Evolutionary conservation across 78 protist genomes (phyloP).

Genomic region (Protostelium mycophagum): DNA sequence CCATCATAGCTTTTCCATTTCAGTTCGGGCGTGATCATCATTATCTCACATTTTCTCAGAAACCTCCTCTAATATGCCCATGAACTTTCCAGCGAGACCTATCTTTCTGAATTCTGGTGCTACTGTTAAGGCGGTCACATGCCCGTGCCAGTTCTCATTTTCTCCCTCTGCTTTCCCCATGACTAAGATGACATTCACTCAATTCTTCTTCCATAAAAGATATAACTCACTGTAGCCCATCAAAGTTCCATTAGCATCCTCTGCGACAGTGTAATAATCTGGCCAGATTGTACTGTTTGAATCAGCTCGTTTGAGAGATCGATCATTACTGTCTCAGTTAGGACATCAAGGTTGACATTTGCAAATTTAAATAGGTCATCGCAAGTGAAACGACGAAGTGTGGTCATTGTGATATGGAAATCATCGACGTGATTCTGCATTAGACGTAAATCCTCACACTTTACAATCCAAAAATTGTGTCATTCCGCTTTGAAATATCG

Average conservation of each 20-base stretch:
- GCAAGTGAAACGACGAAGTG: conserved; percentile 53
- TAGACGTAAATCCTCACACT: too few species aligned
- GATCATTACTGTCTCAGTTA: conserved; percentile 68
- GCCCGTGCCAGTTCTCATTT: conserved; percentile 93
- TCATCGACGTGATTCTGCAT: too few species aligned
- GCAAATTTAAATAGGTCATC: conserved; percentile 70
- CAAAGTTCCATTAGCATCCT: conserved; percentile 62
- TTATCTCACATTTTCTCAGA: conserved; percentile 68
- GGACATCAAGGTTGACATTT: conserved; percentile 71
- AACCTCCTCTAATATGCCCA: conserved; percentile 83
- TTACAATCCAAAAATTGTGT: too few species aligned
- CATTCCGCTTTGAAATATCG: too few species aligned
- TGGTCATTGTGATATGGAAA: conserved; percentile 71
- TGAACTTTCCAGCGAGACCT: conserved; percentile 79
- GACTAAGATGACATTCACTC: conserved; percentile 13
- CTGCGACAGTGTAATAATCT: conserved; percentile 63
- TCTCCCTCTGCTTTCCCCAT: conserved; percentile 88
- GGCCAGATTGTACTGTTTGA: too few species aligned
- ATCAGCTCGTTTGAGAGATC: too few species aligned
- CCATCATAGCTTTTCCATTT: conserved; percentile 62
- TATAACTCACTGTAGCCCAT: conserved; percentile 84
- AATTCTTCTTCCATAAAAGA: neutral
- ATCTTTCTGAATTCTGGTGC: conserved; percentile 89
- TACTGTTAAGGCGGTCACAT: conserved; percentile 96
- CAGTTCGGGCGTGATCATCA: neutral